phyloP scores from a whole-genome alignment of 352 stramenopile genomes.

The Phytophthora citrophthora region DNA sequence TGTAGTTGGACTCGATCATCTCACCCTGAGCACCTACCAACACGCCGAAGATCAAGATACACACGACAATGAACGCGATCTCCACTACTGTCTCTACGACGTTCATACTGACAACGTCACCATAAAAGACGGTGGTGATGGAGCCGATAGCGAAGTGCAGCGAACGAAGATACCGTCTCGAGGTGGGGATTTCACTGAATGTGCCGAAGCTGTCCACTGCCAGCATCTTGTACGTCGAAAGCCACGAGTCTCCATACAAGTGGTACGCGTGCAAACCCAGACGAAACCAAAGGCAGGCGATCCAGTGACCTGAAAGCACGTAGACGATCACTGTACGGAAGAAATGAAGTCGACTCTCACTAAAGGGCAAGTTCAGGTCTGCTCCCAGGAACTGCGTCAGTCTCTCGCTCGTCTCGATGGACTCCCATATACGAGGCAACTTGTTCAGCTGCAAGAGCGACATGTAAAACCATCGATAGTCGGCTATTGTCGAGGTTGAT shows the following conservation, averaged over 20 bases:
- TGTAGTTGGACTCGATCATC: conserved; percentile 69
- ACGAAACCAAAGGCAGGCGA: conserved; percentile 71
- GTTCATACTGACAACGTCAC: conserved; percentile 72
- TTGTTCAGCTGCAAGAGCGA: conserved; percentile 71
- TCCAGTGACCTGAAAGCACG: conserved; percentile 69
- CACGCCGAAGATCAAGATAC: conserved; percentile 77
- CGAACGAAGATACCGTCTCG: conserved; percentile 58
- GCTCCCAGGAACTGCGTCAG: conserved; percentile 56
- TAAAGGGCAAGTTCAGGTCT: conserved; percentile 59
- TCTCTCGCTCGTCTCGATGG: conserved; percentile 56
- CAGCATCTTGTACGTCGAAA: conserved; percentile 63
- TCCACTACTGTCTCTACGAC: conserved; percentile 62
- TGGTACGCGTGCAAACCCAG: conserved; percentile 51
- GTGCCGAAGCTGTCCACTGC: conserved; percentile 48
- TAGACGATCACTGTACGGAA: conserved; percentile 56
- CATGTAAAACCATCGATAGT: conserved; percentile 64
- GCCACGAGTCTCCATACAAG: conserved; percentile 61
- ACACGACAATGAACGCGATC: conserved; percentile 63
- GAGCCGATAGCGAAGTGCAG: conserved; percentile 68
- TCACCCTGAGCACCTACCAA: conserved; percentile 66
- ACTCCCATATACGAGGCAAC: conserved; percentile 52
- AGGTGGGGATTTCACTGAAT: conserved; percentile 46
- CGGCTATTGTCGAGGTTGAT: conserved; percentile 5
- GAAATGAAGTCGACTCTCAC: conserved; percentile 60
- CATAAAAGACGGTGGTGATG: conserved; percentile 77